Evolutionary conservation across 176 grass and related monocot genomes (phyloP).

Genomic region (Panicum miliaceum): DNA sequence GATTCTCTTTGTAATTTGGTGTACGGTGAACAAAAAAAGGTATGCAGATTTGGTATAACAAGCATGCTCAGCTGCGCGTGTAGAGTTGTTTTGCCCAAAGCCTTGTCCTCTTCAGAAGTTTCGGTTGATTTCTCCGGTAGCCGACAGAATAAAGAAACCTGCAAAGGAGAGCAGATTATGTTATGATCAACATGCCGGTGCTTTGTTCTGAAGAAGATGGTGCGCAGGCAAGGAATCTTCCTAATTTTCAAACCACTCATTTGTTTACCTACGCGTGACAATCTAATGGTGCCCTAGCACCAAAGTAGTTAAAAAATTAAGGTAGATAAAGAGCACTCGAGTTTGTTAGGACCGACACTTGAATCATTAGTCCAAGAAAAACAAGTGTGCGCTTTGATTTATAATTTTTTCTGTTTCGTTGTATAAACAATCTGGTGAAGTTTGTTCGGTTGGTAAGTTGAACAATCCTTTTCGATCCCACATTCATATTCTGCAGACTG

Average conservation of each 20-base stretch:
- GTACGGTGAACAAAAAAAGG: conserved; percentile 37
- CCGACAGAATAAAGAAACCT: conserved; percentile 47
- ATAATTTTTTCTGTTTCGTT: not conserved
- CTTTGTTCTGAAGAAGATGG: conserved; percentile 42
- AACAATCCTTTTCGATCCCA: not conserved
- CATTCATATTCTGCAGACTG: not conserved
- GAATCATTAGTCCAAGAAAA: conserved; percentile 21
- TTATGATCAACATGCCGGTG: conserved; percentile 16
- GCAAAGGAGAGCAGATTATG: not conserved
- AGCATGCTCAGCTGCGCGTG: conserved; percentile 7
- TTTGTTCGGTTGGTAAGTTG: not conserved
- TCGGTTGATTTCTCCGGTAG: conserved; percentile 36
- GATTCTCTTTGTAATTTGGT: conserved; percentile 28
- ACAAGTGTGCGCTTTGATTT: not conserved
- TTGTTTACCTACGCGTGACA: conserved; percentile 40
- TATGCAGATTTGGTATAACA: conserved; percentile 35
- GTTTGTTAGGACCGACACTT: conserved; percentile 35
- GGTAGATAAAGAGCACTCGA: conserved; percentile 21
- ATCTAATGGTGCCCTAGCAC: conserved; percentile 36
- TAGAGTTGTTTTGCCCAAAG: conserved; percentile 32
- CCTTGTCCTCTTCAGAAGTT: conserved; percentile 41
- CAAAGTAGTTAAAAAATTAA: conserved; percentile 39
- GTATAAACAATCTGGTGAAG: not conserved
- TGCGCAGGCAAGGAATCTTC: conserved; percentile 38
- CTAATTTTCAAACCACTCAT: conserved; percentile 35